Base-by-base conservation (phyloP, 306 rosid species). In the Trifolium subterraneum region DNA sequence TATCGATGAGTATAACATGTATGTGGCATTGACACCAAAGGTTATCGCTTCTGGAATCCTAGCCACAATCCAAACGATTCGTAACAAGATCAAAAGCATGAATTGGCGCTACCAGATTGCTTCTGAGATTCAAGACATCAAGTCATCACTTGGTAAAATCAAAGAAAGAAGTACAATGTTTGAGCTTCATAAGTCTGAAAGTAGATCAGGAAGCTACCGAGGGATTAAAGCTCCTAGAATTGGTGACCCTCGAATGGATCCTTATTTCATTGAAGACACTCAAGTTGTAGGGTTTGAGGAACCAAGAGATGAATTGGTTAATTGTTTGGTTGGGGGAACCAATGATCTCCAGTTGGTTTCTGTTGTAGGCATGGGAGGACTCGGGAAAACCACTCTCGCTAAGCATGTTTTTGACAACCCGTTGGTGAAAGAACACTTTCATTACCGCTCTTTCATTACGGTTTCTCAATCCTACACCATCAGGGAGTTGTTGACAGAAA, bases 281-380 rank as follows among this genome's bases (percentile, higher is more conserved):
- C 47, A 81, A 15, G 47, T 81, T 1, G 76, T 81, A 2, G 85
- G 82, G 6, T 71, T 81, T 52, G 79, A 81, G 44, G 10, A 10
- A 1, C 29, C 35, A n/a, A 77, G 72, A 39, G 75, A 72, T 41
- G 36, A 39, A 51, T n/a, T 81, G 76, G 55, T 72, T 15, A 16
- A 8, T 0, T 18, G 3, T 27, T 58, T 76, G n/a, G 14, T 48
- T 22, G 18, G 27, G 0, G 79, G 67, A 58, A 14, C 56, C 5
- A 7, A 23, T 0, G 42, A 19, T n/a, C 1, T 44, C 19, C 23
- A 15, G 15, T 12, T 81, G 71, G 63, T 81, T 16, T 41, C 80
- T 0, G 56, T 82, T 8, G 77, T 82, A 10, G 86, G 86, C 14
- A 82, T 77, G 82, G 85, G 85, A n/a, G 76, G 85, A 8, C 42